A percentile compares a stretch with the other conserved stretches of the same genome.
These are phyloP conservation scores for Trichomonas vaginalis DNA, from an alignment of 208 protist species.

Conservation along the genomic window DNA sequence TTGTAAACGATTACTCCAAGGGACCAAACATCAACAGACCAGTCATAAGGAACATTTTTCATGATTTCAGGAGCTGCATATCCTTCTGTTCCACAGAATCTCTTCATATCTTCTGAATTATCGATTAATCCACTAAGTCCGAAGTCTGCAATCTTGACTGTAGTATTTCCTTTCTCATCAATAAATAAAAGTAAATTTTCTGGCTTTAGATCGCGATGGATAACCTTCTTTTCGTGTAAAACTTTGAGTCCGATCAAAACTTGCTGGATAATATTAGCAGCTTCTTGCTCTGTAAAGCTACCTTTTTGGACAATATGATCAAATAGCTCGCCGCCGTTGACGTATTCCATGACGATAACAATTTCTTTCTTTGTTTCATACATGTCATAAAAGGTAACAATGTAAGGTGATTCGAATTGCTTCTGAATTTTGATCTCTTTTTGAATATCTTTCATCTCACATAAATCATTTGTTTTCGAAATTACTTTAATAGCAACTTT, in stretches of 20 bases:
- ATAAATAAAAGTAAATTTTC: neutral
- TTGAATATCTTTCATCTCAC: neutral
- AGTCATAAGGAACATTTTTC: neutral
- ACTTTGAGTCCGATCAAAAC: neutral
- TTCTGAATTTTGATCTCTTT: neutral
- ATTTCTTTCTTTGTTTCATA: neutral
- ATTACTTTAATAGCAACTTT: neutral
- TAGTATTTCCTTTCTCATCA: neutral
- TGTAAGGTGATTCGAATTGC: neutral
- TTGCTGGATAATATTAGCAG: neutral
- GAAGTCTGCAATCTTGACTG: neutral
- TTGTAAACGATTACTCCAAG: neutral
- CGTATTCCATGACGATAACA: neutral
- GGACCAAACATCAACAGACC: neutral
- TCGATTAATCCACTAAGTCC: neutral
- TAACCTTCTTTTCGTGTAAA: neutral
- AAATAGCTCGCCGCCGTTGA: neutral
- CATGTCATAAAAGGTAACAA: neutral
- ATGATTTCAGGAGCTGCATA: constrained; percentile 15
- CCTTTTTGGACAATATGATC: neutral
- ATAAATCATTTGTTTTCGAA: neutral
- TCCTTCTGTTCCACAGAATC: neutral
- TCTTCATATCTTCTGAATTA: neutral
- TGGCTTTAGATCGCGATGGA: neutral
- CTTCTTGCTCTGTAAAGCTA: neutral